Evolutionary conservation across 495 filamentous ascomycete genomes (phyloP), one percentile per base, ranked within the genome.

Genomic region (Daldinia loculata): DNA sequence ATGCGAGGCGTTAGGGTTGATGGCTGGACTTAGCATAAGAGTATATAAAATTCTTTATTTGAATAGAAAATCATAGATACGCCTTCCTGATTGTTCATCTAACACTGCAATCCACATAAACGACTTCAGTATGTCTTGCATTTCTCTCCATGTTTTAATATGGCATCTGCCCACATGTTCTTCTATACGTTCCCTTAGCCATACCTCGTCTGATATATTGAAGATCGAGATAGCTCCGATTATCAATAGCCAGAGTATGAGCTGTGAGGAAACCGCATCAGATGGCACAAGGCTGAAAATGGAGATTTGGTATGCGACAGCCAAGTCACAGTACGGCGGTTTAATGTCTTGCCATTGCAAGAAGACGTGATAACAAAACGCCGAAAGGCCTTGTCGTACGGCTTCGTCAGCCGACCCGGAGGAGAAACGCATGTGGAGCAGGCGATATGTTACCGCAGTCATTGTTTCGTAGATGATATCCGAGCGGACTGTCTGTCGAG

Each of bases 1-100:
- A 61, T 26, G 29, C 48, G 39, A 26, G 67, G 67, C 63, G 67
- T 70, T 52, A 15, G 5, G 30, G 56, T 56, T 50, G 29, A 14
- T 29, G n/a, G 39, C 29, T 61, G 50, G 48, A 57, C 56, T 65
- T 39, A 45, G 52, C 32, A 51, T 62, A 48, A 56, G 68, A 70
- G 15, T 14, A 56, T 29, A 39, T 39, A 38, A 57, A 22, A 7
- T 57, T 29, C 5, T 22, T 24, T 24, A 57, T 41, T 53, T 29
- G 5, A 53, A 53, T 53, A 48, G 19, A 48, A 19, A 48, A 22
- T 48, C 8, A 24, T 48, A 24, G 11, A 48, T 6, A 22, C 30
- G 1, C 12, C 50, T 53, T 12, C 24, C 26, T 9, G 7, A 8
- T 24, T 48, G 17, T 48, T 48, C 19, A 22, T 48, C 17, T 12